Conservation (phyloP, 73 alveolate species). For the Tetrahymena malaccensis region DNA sequence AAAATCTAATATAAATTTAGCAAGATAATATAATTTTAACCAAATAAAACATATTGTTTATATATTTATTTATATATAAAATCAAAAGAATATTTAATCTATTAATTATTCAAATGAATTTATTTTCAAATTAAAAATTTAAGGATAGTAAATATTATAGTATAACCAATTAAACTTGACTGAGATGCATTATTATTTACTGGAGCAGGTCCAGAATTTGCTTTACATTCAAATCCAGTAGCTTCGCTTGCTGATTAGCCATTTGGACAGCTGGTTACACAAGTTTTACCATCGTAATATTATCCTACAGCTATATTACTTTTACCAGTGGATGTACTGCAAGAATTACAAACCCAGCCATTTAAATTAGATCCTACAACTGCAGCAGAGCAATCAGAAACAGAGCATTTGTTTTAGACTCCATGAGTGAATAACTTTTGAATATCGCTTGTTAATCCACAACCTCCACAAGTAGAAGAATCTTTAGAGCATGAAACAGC, state of each 20-base stretch:
- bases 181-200: background rate
- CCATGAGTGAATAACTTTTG: background rate
- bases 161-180: background rate
- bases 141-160: too few species aligned
- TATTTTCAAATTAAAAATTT: background rate
- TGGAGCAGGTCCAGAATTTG: background rate
- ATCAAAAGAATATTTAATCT: too few species aligned
- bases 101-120: too few species aligned
- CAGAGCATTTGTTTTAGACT: background rate
- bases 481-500: background rate
- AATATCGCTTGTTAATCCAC: background rate
- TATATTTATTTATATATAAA: too few species aligned
- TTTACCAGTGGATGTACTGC: background rate
- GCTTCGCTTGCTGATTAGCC: background rate
- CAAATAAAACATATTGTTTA: too few species aligned
- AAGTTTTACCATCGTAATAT: background rate
- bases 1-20: too few species aligned
- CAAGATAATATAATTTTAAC: too few species aligned
- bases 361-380: background rate
- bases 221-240: background rate
- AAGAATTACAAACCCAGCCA: background rate
- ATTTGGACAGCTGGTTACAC: background rate
- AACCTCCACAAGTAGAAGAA: background rate
- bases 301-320: background rate
- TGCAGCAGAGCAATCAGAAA: background rate